These are phyloP conservation scores for Xerocomus spinulosus DNA, from an alignment of 768 basidiomycete species.

Conservation along the genomic window DNA sequence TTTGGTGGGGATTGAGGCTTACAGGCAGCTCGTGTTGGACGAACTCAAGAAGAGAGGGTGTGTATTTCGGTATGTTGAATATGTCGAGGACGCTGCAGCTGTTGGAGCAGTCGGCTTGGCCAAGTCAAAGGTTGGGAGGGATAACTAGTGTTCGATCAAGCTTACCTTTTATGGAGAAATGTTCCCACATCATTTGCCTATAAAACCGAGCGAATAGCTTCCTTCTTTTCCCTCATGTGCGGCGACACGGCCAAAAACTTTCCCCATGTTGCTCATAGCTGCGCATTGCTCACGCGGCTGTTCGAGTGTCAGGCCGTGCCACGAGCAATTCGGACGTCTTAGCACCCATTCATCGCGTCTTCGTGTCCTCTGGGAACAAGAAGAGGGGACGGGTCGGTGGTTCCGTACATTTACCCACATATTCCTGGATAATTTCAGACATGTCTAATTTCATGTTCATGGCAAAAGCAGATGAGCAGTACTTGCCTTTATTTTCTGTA, in stretches of 20 bases:
- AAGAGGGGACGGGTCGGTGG: slow-evolving; percentile 77
- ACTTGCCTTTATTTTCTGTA: too few species aligned
- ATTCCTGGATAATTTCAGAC: too few species aligned
- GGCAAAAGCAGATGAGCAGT: too few species aligned
- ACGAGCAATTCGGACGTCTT: slow-evolving; percentile 72
- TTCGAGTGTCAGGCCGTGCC: slow-evolving; percentile 90
- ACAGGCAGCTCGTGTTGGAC: slow-evolving; percentile 52
- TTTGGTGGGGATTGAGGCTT: slow-evolving; percentile 57
- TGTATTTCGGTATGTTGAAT: slow-evolving; percentile 60
- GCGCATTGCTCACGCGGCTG: slow-evolving; percentile 57
- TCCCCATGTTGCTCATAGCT: slow-evolving; percentile 91
- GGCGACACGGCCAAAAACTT: slow-evolving; percentile 76
- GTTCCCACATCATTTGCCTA: slow-evolving; percentile 12
- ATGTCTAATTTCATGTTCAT: too few species aligned
- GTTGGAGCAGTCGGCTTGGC: slow-evolving; percentile 60
- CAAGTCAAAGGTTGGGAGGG: slow-evolving; percentile 1
- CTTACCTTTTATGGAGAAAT: slow-evolving; percentile 19
- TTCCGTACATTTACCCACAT: slow-evolving; percentile 48
- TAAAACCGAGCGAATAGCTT: neutral
- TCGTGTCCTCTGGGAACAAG: slow-evolving; percentile 22
- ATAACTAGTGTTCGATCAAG: neutral
- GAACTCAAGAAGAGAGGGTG: slow-evolving; percentile 55
- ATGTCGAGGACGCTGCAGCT: slow-evolving; percentile 65
- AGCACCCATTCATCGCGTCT: slow-evolving; percentile 67
- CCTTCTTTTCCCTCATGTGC: slow-evolving; percentile 48